These are phyloP conservation scores for Allomyces arbusculus DNA, from an alignment of 192 early-diverging fungal species.

Conservation along the genomic window DNA sequence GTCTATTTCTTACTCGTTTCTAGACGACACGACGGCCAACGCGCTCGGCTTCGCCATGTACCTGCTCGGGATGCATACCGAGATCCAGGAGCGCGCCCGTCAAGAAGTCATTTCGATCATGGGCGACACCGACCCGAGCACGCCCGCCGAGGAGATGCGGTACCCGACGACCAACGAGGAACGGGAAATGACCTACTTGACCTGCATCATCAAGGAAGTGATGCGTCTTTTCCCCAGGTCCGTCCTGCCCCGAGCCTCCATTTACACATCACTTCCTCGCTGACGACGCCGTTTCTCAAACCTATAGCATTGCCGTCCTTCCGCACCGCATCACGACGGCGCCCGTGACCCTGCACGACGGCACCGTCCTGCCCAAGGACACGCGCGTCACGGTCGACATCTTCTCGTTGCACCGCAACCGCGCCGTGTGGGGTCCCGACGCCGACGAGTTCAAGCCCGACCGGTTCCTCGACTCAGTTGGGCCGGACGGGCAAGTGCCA, in stretches of 20 bases:
- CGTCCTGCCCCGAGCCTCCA: no score
- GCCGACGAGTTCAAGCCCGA: conserved; percentile 25
- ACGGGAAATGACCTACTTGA: not conserved
- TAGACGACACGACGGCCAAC: not conserved
- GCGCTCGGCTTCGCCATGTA: not conserved
- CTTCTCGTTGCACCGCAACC: conserved; percentile 23
- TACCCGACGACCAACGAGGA: not conserved
- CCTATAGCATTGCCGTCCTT: not conserved
- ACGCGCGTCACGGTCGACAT: conserved; percentile 17
- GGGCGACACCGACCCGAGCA: not conserved
- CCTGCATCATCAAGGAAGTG: not conserved
- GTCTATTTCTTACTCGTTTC: not conserved
- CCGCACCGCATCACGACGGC: not conserved
- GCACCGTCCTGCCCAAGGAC: conserved; percentile 17
- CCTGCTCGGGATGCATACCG: not conserved
- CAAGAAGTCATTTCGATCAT: not conserved
- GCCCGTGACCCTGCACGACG: conserved; percentile 3
- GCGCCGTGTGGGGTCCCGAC: conserved; percentile 15
- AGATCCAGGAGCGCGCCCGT: not conserved
- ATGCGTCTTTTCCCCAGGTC: not conserved
- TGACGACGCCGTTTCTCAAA: no score
- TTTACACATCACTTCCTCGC: no score
- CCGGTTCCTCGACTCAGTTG: conserved; percentile 11
- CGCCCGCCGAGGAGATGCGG: not conserved
- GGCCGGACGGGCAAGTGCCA: conserved; percentile 2